A percentile compares a stretch with the other conserved stretches of the same genome.
Evolutionary conservation across 31 red algal species (phyloP).

Genomic region (Odonthalia washingtoniensis): DNA sequence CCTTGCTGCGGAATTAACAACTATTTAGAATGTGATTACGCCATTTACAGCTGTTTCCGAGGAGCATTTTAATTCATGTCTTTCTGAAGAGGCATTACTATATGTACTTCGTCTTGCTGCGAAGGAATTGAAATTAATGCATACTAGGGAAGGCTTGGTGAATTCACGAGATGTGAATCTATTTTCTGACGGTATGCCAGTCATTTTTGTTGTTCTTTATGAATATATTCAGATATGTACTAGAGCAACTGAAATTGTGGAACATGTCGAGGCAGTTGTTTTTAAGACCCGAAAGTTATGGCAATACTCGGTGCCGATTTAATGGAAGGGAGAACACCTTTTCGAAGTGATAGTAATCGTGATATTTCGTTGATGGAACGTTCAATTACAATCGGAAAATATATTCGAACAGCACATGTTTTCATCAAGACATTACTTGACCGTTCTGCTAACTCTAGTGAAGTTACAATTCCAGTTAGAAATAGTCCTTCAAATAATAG

Average conservation of each 20-base stretch:
- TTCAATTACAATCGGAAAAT: too few relatives aligned
- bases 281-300: constrained; percentile 31
- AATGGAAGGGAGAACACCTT: constrained; percentile 25
- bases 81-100: constrained; percentile 34
- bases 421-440: constrained; percentile 47
- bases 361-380: too few relatives aligned
- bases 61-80: constrained; percentile 63
- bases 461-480: too few relatives aligned
- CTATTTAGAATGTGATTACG: constrained; percentile 19
- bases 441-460: constrained; percentile 36
- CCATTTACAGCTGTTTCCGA: constrained; percentile 53
- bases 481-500: too few relatives aligned
- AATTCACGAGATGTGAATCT: neutral
- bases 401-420: constrained; percentile 44
- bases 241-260: constrained; percentile 21
- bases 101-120: constrained; percentile 43
- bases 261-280: constrained; percentile 26
- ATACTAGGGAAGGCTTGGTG: constrained; percentile 14
- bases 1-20: constrained; percentile 1
- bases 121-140: constrained; percentile 26
- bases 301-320: constrained; percentile 41
- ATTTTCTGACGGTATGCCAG: constrained; percentile 22
- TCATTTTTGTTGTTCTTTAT: constrained; percentile 32
- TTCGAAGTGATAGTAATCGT: neutral
- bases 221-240: constrained; percentile 41